Conservation (phyloP, 2,329 filamentous ascomycete genomes). For the Claviceps digitariae region DNA sequence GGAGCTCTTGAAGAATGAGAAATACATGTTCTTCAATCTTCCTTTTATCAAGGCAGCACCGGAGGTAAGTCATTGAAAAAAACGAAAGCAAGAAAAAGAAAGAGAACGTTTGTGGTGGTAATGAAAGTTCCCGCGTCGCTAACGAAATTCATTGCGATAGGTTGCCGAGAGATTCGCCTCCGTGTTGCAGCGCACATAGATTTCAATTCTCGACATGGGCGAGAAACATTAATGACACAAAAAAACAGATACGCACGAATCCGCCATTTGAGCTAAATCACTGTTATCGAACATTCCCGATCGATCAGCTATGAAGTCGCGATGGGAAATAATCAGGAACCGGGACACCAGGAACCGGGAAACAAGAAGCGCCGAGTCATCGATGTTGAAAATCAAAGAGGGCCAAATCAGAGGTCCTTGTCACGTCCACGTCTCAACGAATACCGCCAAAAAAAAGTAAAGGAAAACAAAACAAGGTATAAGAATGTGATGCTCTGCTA, state of each 20-base stretch:
- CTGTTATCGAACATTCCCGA: not conserved
- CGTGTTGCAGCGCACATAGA: constrained; percentile 21
- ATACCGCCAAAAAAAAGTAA: not conserved
- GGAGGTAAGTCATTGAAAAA: constrained; percentile 44
- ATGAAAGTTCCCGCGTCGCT: not conserved
- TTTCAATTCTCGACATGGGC: not conserved
- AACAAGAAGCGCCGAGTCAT: not conserved
- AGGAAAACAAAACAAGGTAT: constrained; percentile 5
- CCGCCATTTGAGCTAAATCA: not conserved
- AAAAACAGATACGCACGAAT: not conserved
- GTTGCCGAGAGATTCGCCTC: constrained; percentile 24
- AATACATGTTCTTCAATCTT: constrained; percentile 83
- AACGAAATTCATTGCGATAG: constrained; percentile 10
- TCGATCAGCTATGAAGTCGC: not conserved
- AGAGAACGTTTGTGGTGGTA: not conserved
- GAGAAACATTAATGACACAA: not conserved
- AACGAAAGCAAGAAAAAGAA: too few species aligned
- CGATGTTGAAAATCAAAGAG: not conserved
- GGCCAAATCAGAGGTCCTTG: not conserved
- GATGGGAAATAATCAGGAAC: not conserved
- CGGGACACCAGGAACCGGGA: not conserved
- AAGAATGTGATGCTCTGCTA: constrained; percentile 6
- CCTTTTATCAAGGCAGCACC: constrained; percentile 83
- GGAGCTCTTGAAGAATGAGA: constrained; percentile 83
- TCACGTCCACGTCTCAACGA: not conserved